Evolutionary conservation across 352 stramenopile species (phyloP), one percentile per base, ranked within the genome.

Genomic region (Phytopythium sindhum): DNA sequence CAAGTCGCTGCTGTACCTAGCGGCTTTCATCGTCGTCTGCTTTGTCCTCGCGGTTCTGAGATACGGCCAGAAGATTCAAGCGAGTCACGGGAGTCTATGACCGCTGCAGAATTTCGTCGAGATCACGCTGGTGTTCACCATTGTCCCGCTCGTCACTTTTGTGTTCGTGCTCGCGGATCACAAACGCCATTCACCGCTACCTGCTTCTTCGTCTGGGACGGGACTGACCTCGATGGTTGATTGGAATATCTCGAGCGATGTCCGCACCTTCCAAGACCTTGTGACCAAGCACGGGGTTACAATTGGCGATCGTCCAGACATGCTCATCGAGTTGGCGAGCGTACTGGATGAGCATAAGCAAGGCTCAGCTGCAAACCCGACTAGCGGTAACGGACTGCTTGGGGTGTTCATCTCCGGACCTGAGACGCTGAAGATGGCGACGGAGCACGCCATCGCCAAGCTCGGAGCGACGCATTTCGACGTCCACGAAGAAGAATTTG

Each of bases 331-430:
- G 14, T 21, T 66, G 41, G 14, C 42, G 2, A 12, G 11, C n/a
- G 42, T 47, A n/a, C 41, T 60, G 17, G 47, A 53, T 11, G 47
- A 8, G 26, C 58, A 64, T 24, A 29, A 45, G 21, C 37, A 14
- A 23, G 23, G 24, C 3, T 10, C 41, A 28, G 28, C 26, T 11
- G 23, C 10, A 5, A 31, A 21, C 9, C 5, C 21, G 9, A 48
- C 9, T 24, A 26, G 12, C n/a, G n/a, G 12, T 0, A 23, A 29
- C 35, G 4, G 24, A 1, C 42, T 17, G 6, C 19, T 68, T 47
- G 59, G 63, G 4, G 45, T 63, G 33, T 63, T 68, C 47, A 45
- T 68, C 4, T 68, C 63, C 2, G 63, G 63, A 1, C 63, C 63
- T 26, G n/a, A 59, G 23, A 26, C 56, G 19, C 41, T 68, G 21